Evolutionary conservation across 139 green algal species (phyloP), one percentile per base, ranked within the genome.

Genomic region (Volvox africanus): DNA sequence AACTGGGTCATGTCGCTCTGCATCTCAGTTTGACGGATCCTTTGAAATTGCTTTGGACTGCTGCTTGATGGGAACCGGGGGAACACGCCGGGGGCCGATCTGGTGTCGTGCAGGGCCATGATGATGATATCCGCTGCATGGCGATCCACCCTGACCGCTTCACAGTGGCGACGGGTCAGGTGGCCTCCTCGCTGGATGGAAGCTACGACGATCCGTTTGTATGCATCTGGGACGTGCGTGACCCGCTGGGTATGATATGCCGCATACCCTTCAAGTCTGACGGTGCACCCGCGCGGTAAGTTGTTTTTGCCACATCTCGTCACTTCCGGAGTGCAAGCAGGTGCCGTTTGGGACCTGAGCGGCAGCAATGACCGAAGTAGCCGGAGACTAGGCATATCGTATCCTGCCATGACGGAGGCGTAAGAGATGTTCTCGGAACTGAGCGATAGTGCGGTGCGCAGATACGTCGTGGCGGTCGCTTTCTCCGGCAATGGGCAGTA

Each of bases 71-170:
- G 44, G n/a, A n/a, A n/a, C n/a, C n/a, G n/a, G n/a, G n/a, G 44
- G 44, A 55, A 55, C 44, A 55, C 44, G 44, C 44, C 9, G 44
- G 44, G 44, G 44, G 44, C 44, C 44, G 44, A 55, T 55, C 5
- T 55, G 44, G 5, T 55, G 44, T 9, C 44, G 44, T 73, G 26
- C 89, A 96, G 92, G 95, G 94, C 17, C 96, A 98, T 91, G 94
- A 96, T 81, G 94, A 98, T 82, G 95, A 97, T 92, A 96, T 98
- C 90, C 77, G 68, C 19, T 96, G 94, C 90, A 61, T 97, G 84
- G 93, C 90, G 28, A 88, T 97, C 19, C 94, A 95, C 86, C 94
- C 93, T 16, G 87, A 95, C 73, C 76, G 92, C 36, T 91, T 32
- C 68, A 91, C 87, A 11, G 92, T 96, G 16, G 95, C 95, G 18